Percentiles rank a stretch among this genome's conserved stretches.
These are phyloP conservation scores for Sporothrix phasma DNA, from an alignment of 2,329 filamentous ascomycete genomes.

Conservation along the genomic window DNA sequence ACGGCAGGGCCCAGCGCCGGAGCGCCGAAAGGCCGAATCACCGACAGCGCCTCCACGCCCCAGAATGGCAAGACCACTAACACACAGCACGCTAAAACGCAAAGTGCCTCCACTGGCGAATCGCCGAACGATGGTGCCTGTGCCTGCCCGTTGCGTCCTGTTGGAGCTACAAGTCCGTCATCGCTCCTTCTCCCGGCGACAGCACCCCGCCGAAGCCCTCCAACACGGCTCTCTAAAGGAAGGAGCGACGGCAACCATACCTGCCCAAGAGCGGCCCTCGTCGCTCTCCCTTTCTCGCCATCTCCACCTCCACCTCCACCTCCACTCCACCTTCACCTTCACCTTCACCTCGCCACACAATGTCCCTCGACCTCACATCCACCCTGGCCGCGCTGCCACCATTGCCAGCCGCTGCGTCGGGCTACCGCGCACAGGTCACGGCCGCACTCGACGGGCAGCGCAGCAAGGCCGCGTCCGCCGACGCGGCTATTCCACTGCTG, in stretches of 20 bases:
- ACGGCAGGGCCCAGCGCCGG: not conserved
- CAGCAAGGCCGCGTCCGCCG: not conserved
- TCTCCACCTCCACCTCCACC: not conserved
- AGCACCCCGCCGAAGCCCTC: not conserved
- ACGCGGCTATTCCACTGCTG: conserved; percentile 19
- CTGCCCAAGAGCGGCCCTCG: not conserved
- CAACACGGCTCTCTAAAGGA: not conserved
- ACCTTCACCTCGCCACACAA: not conserved
- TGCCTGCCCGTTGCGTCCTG: not conserved
- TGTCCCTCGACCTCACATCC: conserved; percentile 7
- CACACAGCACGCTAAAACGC: not conserved
- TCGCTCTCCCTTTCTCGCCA: not conserved
- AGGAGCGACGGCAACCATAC: no score
- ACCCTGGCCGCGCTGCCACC: conserved; percentile 5
- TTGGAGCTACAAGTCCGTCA: not conserved
- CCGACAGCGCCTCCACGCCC: not conserved
- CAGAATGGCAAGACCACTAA: not conserved
- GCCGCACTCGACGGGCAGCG: not conserved
- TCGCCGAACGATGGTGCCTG: not conserved
- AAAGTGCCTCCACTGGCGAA: not conserved
- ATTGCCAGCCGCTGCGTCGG: not conserved
- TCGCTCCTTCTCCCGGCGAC: not conserved
- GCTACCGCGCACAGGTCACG: not conserved
- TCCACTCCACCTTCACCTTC: not conserved
- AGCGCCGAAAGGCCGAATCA: not conserved